Evolutionary conservation across 2,329 filamentous ascomycete genomes (phyloP), one percentile per base, ranked within the genome.

Genomic region (Cadophora sp.): DNA sequence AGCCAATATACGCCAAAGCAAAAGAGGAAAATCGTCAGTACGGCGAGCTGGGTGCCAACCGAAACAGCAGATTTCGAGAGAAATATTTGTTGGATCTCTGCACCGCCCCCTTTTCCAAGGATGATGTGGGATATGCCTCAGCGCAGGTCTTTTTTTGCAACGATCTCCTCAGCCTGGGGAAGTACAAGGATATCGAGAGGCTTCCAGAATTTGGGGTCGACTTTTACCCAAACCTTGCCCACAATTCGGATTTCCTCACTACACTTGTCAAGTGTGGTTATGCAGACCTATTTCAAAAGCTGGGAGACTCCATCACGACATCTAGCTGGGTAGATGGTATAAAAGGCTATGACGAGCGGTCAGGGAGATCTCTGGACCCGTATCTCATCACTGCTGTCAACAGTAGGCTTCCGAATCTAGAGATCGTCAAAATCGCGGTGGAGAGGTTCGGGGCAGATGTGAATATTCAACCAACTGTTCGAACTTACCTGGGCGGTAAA

Each of bases 381-480:
- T 65, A 65, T 18, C 65, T 79, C 1, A 45, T 75, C 13, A 62
- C 68, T 3, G 78, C 78, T 24, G 75, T 77, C 55, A 33, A 59
- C n/a, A 69, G 76, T 30, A 63, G 73, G 3, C 64, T 77, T 14
- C 79, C 79, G 8, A 80, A 80, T 45, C 76, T 81, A 66, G 72
- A 75, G 5, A 72, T 79, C 3, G 70, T 80, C 1, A 74, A 75
- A 13, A 51, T 79, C 2, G 65, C 82, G 8, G 75, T 81, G 2
- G 76, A 79, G 30, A 74, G 73, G 20, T 76, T 77, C 20, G 68
- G 66, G 1, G 76, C 78, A 13, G 73, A 80, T 66, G 58, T 81
- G n/a, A 73, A 79, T 43, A 47, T 61, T n/a, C 60, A 68, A 2
- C 27, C 22, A 20, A 7, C 62, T 43, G 53, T 48, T 30, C 39